Conservation (phyloP, 352 stramenopile species). For the Globisporangium cederbergense region DNA sequence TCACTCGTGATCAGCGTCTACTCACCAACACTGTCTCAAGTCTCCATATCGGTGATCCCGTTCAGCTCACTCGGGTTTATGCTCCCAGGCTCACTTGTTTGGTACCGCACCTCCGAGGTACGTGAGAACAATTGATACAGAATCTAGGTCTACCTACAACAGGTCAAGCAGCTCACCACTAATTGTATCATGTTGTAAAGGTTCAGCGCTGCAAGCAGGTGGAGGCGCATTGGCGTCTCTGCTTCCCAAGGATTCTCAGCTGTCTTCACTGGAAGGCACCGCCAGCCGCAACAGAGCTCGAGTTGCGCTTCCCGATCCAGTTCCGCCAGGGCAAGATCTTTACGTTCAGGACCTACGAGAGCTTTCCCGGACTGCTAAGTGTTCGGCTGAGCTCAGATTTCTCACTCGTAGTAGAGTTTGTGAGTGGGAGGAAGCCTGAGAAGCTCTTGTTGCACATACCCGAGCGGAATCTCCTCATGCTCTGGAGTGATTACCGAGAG, state of each 20-base stretch:
- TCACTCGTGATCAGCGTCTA: slow-evolving; percentile 27
- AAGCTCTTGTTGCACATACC: slow-evolving; percentile 10
- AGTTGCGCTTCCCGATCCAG: slow-evolving; percentile 28
- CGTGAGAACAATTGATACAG: not conserved
- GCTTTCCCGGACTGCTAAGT: slow-evolving; percentile 29
- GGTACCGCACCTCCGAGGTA: not conserved
- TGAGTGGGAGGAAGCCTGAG: slow-evolving; percentile 17
- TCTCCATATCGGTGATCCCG: slow-evolving; percentile 6
- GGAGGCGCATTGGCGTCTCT: slow-evolving; percentile 22
- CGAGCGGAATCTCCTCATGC: slow-evolving; percentile 15
- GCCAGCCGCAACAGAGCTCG: slow-evolving; percentile 7
- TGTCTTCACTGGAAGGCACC: slow-evolving; percentile 25
- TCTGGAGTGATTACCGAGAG: slow-evolving; percentile 17
- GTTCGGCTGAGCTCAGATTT: slow-evolving; percentile 25
- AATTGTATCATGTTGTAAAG: not conserved
- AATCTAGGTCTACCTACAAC: too few relatives aligned
- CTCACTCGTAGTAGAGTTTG: slow-evolving; percentile 23
- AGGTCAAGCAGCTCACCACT: too few relatives aligned
- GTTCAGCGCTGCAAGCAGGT: slow-evolving; percentile 25
- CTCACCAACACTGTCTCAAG: slow-evolving; percentile 10
- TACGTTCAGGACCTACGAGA: slow-evolving; percentile 30
- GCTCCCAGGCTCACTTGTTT: slow-evolving; percentile 15
- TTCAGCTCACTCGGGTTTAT: slow-evolving; percentile 21
- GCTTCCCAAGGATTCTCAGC: slow-evolving; percentile 15
- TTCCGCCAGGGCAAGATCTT: slow-evolving; percentile 31